These are phyloP conservation scores for Gaeumannomyces sp. DNA, from an alignment of 2,329 filamentous ascomycete species.

Conservation along the genomic window DNA sequence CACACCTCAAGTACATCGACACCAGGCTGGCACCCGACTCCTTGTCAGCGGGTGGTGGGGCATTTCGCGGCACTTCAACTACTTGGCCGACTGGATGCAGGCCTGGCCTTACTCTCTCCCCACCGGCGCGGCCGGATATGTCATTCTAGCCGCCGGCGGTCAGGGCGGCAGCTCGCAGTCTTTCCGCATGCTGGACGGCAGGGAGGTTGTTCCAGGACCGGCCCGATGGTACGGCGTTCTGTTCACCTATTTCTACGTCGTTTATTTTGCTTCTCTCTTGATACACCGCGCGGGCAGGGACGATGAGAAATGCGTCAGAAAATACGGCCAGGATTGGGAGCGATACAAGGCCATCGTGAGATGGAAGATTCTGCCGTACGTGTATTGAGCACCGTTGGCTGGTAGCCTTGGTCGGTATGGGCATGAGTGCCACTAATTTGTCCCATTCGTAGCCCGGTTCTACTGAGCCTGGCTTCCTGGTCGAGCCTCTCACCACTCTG, in stretches of 20 bases:
- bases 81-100: slow-evolving; percentile 92
- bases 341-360: not conserved
- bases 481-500: not conserved
- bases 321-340: slow-evolving; percentile 3
- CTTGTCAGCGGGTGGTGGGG: slow-evolving; percentile 93
- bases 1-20: slow-evolving; percentile 78
- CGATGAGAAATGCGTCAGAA: not conserved
- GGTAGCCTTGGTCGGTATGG: too few relatives aligned
- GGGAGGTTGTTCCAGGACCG: not conserved
- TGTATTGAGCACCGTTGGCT: not conserved
- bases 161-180: slow-evolving; percentile 35
- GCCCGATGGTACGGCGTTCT: not conserved
- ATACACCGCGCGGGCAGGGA: slow-evolving; percentile 1
- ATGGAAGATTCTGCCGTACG: slow-evolving; percentile 1
- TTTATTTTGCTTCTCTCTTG: not conserved
- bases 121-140: slow-evolving; percentile 77
- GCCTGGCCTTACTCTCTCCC: slow-evolving; percentile 86
- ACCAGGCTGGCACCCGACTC: slow-evolving; percentile 75
- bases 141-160: slow-evolving; percentile 54
- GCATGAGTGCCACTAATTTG: not conserved
- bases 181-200: not conserved
- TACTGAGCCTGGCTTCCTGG: not conserved
- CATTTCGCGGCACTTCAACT: slow-evolving; percentile 86
- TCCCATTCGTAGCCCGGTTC: not conserved
- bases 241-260: not conserved